A percentile compares a stretch with the other conserved stretches of the same genome.
Evolutionary conservation across 139 green algal species (phyloP).

Genomic region (Eudorina sp.): DNA sequence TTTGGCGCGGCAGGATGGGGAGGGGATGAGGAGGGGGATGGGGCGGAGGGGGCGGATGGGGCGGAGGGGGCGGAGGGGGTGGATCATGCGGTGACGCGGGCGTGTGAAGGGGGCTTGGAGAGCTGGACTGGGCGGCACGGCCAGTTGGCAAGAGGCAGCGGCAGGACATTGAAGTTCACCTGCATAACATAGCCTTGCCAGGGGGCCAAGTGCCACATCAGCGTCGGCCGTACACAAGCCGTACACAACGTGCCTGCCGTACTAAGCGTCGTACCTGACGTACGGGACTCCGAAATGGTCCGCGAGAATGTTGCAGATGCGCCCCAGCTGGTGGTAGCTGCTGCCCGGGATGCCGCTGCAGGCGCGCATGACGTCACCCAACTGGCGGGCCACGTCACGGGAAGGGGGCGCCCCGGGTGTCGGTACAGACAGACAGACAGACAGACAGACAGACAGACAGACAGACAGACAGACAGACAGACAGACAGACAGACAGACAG

Average conservation of each 20-base stretch:
- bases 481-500: no score
- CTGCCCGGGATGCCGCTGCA: constrained; percentile 22
- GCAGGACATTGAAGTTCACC: no score
- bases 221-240: not conserved
- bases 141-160: no score
- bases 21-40: not conserved
- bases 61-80: not conserved
- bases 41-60: not conserved
- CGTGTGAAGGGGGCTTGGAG: no score
- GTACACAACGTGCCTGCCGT: not conserved
- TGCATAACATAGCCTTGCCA: no score
- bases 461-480: not conserved
- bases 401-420: not conserved
- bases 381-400: not conserved
- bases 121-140: no score
- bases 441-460: not conserved
- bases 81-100: no score
- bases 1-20: no score
- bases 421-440: not conserved
- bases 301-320: constrained; percentile 8
- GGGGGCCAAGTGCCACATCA: no score
- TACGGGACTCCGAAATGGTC: constrained; percentile 22
- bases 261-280: constrained; percentile 31
- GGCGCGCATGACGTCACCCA: constrained; percentile 26
- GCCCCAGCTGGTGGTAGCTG: constrained; percentile 25